Conservation (phyloP, 768 basidiomycete genomes). For the Pisolithus microcarpus region DNA sequence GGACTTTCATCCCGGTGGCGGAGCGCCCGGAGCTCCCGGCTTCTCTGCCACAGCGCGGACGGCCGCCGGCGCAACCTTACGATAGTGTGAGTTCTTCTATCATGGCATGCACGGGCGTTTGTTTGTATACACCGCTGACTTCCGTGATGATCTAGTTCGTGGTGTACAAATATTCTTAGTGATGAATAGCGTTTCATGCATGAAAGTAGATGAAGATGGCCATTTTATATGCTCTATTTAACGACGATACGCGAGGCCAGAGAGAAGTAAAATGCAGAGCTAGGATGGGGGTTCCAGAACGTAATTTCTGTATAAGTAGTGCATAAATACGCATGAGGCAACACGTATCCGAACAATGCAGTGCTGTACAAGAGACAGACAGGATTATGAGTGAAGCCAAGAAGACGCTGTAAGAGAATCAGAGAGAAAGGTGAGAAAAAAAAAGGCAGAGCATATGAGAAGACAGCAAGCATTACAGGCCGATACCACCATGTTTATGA, state of each 20-base stretch:
- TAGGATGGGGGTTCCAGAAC: background rate
- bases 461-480: conserved; percentile 18
- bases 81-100: conserved; percentile 29
- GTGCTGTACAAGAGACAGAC: background rate
- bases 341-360: background rate
- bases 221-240: conserved; percentile 1
- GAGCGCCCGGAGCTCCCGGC: conserved; percentile 52
- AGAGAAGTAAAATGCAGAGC: background rate
- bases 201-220: background rate
- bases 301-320: background rate
- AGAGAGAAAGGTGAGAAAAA: background rate
- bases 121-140: background rate
- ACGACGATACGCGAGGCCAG: background rate
- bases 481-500: conserved; percentile 56
- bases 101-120: no score
- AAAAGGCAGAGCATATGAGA: conserved; percentile 6
- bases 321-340: background rate
- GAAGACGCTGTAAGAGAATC: background rate
- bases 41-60: conserved; percentile 52
- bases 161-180: conserved; percentile 30
- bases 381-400: background rate
- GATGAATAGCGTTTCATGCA: background rate
- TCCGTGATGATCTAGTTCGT: conserved; percentile 29
- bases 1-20: conserved; percentile 35
- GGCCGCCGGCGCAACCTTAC: conserved; percentile 50